These are phyloP conservation scores for Rhodotorula kratochvilovae DNA, from an alignment of 768 basidiomycete genomes.

Conservation along the genomic window DNA sequence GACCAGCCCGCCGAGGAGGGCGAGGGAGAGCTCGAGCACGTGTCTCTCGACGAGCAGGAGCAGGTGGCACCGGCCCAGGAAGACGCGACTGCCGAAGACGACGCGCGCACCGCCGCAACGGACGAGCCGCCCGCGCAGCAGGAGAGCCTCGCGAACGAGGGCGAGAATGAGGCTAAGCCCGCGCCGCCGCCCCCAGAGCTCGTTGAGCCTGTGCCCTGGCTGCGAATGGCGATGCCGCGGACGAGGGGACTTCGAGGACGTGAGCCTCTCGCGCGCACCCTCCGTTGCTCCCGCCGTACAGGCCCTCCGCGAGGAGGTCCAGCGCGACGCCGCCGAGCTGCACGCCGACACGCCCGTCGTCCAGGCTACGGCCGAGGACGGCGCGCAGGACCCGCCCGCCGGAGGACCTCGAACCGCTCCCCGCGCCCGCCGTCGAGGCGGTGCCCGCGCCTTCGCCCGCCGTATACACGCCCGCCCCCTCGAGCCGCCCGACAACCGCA, in stretches of 20 bases:
- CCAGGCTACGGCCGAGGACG: not conserved
- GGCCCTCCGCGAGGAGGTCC: constrained; percentile 1
- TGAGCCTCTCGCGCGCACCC: constrained; percentile 20
- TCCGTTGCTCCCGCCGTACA: constrained; percentile 1
- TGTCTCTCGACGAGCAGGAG: not conserved
- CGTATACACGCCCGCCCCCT: not conserved
- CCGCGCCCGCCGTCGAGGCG: not conserved
- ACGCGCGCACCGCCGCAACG: not conserved
- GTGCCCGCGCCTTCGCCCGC: not conserved
- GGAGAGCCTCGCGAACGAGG: too few species aligned
- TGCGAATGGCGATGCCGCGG: not conserved
- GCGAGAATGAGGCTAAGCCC: not conserved
- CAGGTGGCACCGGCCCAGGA: not conserved
- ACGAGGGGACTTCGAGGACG: constrained; percentile 26
- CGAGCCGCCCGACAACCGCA: constrained; percentile 5
- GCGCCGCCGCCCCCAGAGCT: not conserved
- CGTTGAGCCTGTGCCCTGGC: not conserved
- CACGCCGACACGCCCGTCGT: not conserved
- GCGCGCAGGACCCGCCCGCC: too few species aligned
- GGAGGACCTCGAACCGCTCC: not conserved
- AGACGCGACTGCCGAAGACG: too few species aligned
- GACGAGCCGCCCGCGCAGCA: too few species aligned
- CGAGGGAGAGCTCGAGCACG: not conserved
- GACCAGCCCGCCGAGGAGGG: not conserved
- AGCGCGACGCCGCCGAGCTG: constrained; percentile 1